These are phyloP conservation scores for Chalciporus chontae DNA, from an alignment of 768 basidiomycete species.

Conservation along the genomic window DNA sequence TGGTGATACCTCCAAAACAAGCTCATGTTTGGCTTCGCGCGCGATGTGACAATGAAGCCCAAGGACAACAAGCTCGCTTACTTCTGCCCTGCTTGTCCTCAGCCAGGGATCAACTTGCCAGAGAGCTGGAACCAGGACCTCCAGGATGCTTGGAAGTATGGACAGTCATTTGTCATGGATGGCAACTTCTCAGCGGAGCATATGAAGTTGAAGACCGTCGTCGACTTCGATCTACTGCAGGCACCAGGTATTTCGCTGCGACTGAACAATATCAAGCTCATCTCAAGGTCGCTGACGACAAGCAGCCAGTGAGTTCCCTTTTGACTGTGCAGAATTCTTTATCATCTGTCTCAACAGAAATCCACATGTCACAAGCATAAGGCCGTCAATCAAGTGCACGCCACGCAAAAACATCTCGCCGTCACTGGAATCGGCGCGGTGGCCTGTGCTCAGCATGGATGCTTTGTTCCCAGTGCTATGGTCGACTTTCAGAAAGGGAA, in stretches of 20 bases:
- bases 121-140: constrained; percentile 10
- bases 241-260: not conserved
- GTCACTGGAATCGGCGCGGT: not conserved
- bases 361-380: not conserved
- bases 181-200: constrained; percentile 26
- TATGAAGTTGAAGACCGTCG: not conserved
- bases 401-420: not conserved
- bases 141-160: constrained; percentile 1
- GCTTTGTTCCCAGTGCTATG: constrained; percentile 14
- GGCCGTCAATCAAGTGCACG: constrained; percentile 1
- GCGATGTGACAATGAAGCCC: not conserved
- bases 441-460: not conserved
- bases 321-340: not conserved
- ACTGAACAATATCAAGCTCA: not conserved
- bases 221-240: not conserved
- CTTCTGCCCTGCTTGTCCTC: constrained; percentile 28
- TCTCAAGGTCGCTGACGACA: not conserved
- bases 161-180: constrained; percentile 10
- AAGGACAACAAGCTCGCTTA: not conserved
- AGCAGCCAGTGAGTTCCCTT: not conserved
- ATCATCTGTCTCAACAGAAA: no score
- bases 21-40: constrained; percentile 1
- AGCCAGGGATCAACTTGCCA: constrained; percentile 22
- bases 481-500: constrained; percentile 28
- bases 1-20: constrained; percentile 24